These are phyloP conservation scores for Papilionanthe hybrid DNA, from an alignment of 116 monocot genomes.

Conservation along the genomic window DNA sequence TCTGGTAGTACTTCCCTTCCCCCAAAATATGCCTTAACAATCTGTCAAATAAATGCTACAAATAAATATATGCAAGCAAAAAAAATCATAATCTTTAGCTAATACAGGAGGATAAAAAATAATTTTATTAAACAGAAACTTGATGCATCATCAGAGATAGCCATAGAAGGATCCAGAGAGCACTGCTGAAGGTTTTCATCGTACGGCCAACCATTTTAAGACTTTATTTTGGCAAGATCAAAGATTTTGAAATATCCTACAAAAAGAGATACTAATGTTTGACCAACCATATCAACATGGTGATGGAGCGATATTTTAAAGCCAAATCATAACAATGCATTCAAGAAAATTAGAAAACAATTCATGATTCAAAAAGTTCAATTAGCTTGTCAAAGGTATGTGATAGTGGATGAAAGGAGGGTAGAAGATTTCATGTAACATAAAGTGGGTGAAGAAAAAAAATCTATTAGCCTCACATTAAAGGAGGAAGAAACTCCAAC, in stretches of 20 bases:
- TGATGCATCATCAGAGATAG: neutral
- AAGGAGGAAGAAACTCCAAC: neutral
- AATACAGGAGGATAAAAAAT: neutral
- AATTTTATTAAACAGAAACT: neutral
- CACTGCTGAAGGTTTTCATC: neutral
- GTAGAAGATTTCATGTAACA: neutral
- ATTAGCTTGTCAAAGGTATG: neutral
- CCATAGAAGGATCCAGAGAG: constrained; percentile 1
- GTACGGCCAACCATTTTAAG: neutral
- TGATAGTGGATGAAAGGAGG: neutral
- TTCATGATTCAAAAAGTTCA: neutral
- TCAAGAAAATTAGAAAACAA: neutral
- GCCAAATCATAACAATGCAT: neutral
- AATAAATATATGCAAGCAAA: constrained; percentile 6
- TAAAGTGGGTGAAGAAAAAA: neutral
- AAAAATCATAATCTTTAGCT: neutral
- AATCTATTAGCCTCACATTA: neutral
- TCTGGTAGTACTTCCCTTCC: constrained; percentile 60
- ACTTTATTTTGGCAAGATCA: neutral
- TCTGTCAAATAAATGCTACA: constrained; percentile 29
- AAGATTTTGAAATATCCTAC: neutral
- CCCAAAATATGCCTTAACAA: constrained; percentile 76
- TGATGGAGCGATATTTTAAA: neutral
- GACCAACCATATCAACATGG: neutral
- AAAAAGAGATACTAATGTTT: neutral